A percentile compares a stretch with the other conserved stretches of the same genome.
These are phyloP conservation scores for Ormosia semicastrata DNA, from an alignment of 306 rosid species.

Conservation along the genomic window DNA sequence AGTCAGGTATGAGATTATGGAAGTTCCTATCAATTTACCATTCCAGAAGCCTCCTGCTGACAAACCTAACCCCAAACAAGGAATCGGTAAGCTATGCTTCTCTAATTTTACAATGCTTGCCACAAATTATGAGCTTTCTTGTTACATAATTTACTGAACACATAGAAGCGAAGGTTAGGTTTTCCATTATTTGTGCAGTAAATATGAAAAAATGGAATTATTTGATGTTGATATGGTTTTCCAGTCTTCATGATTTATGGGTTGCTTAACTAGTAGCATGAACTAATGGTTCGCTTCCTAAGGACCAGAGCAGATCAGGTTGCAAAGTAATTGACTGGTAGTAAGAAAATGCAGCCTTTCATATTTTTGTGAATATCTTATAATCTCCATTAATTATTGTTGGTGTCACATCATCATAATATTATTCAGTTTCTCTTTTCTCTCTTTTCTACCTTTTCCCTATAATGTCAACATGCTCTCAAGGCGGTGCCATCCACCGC, in stretches of 20 bases:
- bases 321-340: neutral
- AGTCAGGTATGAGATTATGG: slow-evolving; percentile 86
- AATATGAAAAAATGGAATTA: neutral
- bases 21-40: slow-evolving; percentile 80
- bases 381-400: neutral
- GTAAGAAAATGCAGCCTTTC: neutral
- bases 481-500: neutral
- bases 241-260: slow-evolving; percentile 17
- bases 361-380: neutral
- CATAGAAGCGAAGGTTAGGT: neutral
- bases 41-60: slow-evolving; percentile 92
- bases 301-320: neutral
- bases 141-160: neutral
- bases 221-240: slow-evolving; percentile 15
- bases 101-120: slow-evolving; percentile 1
- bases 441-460: neutral
- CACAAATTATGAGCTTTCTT: neutral
- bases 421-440: neutral
- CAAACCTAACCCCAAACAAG: slow-evolving; percentile 98
- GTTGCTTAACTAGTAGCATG: neutral
- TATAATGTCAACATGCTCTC: neutral
- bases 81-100: slow-evolving; percentile 69
- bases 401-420: neutral
- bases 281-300: neutral
- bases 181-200: neutral